Base-by-base conservation (phyloP, 495 filamentous ascomycete species). In the Hypoxylon lienhwacheense region DNA sequence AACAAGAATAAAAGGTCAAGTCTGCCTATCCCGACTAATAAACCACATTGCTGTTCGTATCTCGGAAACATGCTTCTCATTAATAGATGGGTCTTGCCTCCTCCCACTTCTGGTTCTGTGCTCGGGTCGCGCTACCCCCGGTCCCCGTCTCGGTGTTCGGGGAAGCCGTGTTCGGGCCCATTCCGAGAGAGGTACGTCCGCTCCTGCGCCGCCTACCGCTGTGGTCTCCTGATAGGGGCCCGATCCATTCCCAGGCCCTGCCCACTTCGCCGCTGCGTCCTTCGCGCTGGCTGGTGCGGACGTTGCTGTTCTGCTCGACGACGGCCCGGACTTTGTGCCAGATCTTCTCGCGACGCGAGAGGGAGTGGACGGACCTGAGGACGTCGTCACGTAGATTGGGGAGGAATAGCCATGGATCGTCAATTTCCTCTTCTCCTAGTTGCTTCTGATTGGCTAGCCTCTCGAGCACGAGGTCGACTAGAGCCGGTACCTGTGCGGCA, bases 191-290 rank as follows among this genome's bases (percentile, higher is more conserved):
- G 51, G 74, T 72, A 14, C 81, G 70, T 2, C 73, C 69, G 56
- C 80, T 79, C 66, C 78, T 77, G 47, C 78, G 66, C 19, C 76
- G 68, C 34, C 73, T 67, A 10, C 76, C 74, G 26, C 70, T 68
- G 7, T 66, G 68, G 14, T 77, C 79, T 16, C 74, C 68, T 17
- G 71, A 66, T 21, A 53, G 72, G 6, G 83, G 78, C 0, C 93
- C 93, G 66, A 96, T 91, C 93, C 93, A 99, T 67, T 96, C 92
- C 93, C 93, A 99, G 12, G 88, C 85, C 37, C 89, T 80, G 10
- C 87, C 84, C 42, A 97, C 82, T 66, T 99, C 93, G 12, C 93
- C 93, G 55, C 80, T 87, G 39, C 84, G 77, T 32, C 85, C 80
- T 71, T 97, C 91, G 15, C 91, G 78, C 50, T 93, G 87, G 17